Evolutionary conservation across 208 protist species (phyloP), one percentile per base, ranked within the genome.

Genomic region (Phytomonas francai): DNA sequence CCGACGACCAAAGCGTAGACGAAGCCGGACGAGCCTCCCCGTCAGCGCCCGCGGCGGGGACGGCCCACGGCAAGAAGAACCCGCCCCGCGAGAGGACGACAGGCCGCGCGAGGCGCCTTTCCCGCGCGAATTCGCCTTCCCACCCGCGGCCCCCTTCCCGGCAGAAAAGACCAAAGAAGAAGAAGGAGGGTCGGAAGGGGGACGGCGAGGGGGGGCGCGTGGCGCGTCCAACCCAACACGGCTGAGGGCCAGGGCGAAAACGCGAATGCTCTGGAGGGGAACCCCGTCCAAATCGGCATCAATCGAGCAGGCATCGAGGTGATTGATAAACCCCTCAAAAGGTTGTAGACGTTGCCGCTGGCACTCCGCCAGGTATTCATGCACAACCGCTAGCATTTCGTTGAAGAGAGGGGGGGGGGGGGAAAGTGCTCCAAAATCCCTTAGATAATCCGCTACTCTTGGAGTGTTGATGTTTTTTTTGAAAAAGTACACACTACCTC

Each of bases 341-440:
- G 83, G 81, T n/a, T 76, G 67, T 0, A 71, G 70, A 39, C 64
- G 76, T 33, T 79, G 81, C 34, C 72, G 68, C 57, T 77, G 62
- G 70, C 83, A 92, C 65, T 85, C 76, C 31, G 68, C 61, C 36
- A 88, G 73, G 68, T 92, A 92, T 31, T 78, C 79, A 28, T 76
- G 66, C 51, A 84, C 59, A 6, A 88, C 56, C 19, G 63, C 60
- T 0, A 68, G 67, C 85, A 91, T 88, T 14, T 61, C 14, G 19
- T 22, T 32, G 27, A 22, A 22, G 9, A 58, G 36, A 56, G 22
- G 11, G 45, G 25, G 22, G 57, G 57, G 32, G 32, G 31, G 32
- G 16, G 25, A 29, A 5, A 27, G 42, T 39, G 27, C 27, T 14
- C 5, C 33, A 11, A 36, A 36, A 36, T 3, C 33, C 33, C 5